Percentiles rank a stretch among this genome's conserved stretches.
phyloP scores from a whole-genome alignment of 768 basidiomycete genomes.

The Leccinum variicolor region DNA sequence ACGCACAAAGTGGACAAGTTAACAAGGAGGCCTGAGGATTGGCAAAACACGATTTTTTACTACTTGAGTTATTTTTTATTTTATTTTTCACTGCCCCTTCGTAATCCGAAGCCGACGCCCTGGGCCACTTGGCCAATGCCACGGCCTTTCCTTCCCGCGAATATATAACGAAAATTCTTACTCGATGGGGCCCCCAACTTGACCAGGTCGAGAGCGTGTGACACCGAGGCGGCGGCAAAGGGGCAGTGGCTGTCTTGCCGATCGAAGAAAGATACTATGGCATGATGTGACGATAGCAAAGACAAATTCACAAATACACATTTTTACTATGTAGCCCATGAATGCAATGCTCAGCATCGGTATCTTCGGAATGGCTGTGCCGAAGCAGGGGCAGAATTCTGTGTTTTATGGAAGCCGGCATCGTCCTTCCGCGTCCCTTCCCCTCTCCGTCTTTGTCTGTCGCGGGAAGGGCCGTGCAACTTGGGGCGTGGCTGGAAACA shows the following conservation, averaged over 20 bases:
- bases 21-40: too few relatives aligned
- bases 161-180: slow-evolving; percentile 5
- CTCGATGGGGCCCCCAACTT: slow-evolving; percentile 2
- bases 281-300: slow-evolving; percentile 8
- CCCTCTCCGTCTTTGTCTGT: background rate
- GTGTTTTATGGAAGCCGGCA: background rate
- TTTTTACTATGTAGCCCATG: background rate
- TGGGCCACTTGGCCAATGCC: background rate
- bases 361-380: slow-evolving; percentile 14
- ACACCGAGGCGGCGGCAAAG: background rate
- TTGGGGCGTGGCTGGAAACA: background rate
- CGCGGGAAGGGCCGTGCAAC: slow-evolving; percentile 1
- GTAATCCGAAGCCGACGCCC: background rate
- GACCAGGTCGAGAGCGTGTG: background rate
- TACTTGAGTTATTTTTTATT: too few relatives aligned
- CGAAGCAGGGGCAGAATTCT: background rate
- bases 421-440: background rate
- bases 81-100: background rate
- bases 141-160: slow-evolving; percentile 14
- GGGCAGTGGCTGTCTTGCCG: slow-evolving; percentile 1
- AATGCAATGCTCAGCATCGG: background rate
- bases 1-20: slow-evolving; percentile 6
- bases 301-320: background rate
- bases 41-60: background rate
- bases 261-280: slow-evolving; percentile 6